phyloP scores from a whole-genome alignment of 106 monocot genomes.

The Allium sativum region DNA sequence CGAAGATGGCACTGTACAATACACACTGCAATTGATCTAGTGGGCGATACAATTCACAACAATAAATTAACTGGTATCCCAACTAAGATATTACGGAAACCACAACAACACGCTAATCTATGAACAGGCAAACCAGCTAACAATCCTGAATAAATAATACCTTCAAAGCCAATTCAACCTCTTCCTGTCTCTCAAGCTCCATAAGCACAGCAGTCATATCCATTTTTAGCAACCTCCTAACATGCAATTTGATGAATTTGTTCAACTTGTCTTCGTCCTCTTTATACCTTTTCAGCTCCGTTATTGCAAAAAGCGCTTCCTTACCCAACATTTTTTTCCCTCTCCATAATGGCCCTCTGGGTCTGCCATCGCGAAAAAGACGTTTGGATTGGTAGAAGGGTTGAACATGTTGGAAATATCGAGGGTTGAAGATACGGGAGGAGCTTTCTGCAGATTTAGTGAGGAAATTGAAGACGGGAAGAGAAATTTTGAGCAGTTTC shows the following conservation, averaged over 20 bases:
- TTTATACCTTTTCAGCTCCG: slow-evolving; percentile 82
- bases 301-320: slow-evolving; percentile 76
- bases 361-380: slow-evolving; percentile 72
- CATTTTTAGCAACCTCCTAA: slow-evolving; percentile 73
- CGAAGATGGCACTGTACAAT: too few relatives aligned
- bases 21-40: too few relatives aligned
- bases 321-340: slow-evolving; percentile 96
- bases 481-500: slow-evolving; percentile 6
- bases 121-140: too few relatives aligned
- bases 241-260: slow-evolving; percentile 71
- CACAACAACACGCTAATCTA: too few relatives aligned
- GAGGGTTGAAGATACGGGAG: not conserved
- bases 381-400: slow-evolving; percentile 12
- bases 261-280: slow-evolving; percentile 70
- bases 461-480: not conserved
- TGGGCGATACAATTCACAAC: too few relatives aligned
- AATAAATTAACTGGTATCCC: too few relatives aligned
- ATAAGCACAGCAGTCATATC: slow-evolving; percentile 75
- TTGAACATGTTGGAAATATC: not conserved
- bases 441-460: not conserved
- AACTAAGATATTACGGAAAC: too few relatives aligned
- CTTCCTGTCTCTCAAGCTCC: slow-evolving; percentile 85
- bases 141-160: slow-evolving; percentile 9
- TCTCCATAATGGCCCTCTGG: slow-evolving; percentile 88
- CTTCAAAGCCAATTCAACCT: slow-evolving; percentile 74